phyloP scores from a whole-genome alignment of 371 early-diverging fungal genomes.

The Actinomortierella wolfii region DNA sequence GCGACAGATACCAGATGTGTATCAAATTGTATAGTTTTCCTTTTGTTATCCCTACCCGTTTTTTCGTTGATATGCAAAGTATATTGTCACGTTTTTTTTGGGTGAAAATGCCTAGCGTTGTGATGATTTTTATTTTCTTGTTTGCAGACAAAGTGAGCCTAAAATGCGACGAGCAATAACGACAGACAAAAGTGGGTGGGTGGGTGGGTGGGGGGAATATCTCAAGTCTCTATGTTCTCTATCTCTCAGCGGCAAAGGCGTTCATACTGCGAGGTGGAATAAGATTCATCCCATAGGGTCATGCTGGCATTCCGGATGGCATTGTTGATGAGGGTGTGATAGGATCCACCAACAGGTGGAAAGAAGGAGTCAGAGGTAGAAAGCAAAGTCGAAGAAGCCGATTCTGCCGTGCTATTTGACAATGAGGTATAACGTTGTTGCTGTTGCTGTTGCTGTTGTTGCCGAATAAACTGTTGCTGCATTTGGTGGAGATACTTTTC shows the following conservation, averaged over 20 bases:
- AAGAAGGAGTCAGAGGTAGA: neutral
- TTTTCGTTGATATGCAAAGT: too few species aligned
- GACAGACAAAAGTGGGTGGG: too few species aligned
- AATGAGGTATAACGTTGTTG: conserved; percentile 4
- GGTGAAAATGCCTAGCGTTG: too few species aligned
- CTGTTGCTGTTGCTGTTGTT: conserved; percentile 25
- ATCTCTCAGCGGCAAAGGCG: conserved; percentile 26
- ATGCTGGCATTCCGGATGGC: conserved; percentile 42
- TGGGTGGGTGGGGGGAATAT: too few species aligned
- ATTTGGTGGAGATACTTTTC: conserved; percentile 39
- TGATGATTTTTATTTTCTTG: too few species aligned
- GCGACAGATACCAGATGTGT: too few species aligned
- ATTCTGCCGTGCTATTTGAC: neutral
- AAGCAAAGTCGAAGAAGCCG: neutral
- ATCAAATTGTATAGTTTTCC: too few species aligned
- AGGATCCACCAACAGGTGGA: conserved; percentile 12
- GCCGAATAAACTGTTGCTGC: conserved; percentile 27
- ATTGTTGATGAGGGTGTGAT: conserved; percentile 30
- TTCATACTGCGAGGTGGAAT: conserved; percentile 25
- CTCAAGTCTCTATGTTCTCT: too few species aligned
- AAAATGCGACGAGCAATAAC: too few species aligned
- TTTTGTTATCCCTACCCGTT: too few species aligned
- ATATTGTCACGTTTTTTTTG: too few species aligned
- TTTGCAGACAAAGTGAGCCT: too few species aligned
- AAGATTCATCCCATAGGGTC: conserved; percentile 45